Conservation (phyloP, 352 stramenopile genomes). For the Pythium brachiatum region DNA sequence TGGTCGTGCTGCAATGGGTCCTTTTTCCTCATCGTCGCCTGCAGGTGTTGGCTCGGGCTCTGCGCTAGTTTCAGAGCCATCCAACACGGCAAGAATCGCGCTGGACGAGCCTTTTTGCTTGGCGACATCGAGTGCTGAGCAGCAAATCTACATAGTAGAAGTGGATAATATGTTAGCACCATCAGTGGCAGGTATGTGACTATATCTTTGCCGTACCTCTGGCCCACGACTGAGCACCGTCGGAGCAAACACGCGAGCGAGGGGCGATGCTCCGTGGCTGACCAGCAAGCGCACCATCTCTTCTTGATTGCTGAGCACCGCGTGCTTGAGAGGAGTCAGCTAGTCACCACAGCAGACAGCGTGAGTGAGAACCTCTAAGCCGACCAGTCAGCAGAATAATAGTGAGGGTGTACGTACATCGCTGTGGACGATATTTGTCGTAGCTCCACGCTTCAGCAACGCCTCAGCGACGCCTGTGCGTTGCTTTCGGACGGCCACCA, state of each 20-base stretch:
- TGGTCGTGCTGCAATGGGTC: background rate
- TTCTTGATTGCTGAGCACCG: background rate
- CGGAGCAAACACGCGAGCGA: background rate
- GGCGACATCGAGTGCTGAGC: background rate
- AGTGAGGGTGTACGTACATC: too few species aligned
- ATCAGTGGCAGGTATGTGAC: too few species aligned
- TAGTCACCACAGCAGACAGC: too few species aligned
- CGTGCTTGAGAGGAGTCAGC: background rate
- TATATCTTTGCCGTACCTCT: too few species aligned
- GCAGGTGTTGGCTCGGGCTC: background rate
- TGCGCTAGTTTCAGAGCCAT: background rate
- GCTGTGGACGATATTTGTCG: background rate
- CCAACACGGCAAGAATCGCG: background rate
- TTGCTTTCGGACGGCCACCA: background rate
- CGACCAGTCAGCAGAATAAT: too few species aligned
- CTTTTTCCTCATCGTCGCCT: background rate
- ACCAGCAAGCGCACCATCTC: background rate
- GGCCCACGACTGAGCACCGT: background rate
- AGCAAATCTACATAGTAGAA: background rate
- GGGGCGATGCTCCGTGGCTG: background rate
- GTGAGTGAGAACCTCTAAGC: too few species aligned
- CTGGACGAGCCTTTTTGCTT: background rate
- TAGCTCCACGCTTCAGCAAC: background rate
- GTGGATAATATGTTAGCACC: too few species aligned
- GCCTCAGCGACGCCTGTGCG: background rate